Conservation (phyloP, 371 early-diverging fungal genomes). For the Rhizopus microsporus region DNA sequence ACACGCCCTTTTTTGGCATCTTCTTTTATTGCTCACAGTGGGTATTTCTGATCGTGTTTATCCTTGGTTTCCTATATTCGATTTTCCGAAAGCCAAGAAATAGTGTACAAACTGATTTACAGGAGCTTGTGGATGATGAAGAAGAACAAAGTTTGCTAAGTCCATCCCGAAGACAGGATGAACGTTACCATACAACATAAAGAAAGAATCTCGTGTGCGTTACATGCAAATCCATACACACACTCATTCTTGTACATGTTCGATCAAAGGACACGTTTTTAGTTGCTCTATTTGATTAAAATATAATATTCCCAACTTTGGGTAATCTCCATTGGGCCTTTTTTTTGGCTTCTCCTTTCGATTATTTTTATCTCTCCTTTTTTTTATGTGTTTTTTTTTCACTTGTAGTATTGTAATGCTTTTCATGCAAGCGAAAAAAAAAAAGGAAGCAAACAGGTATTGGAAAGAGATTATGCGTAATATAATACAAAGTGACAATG, state of each 20-base stretch:
- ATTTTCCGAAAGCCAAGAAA: constrained; percentile 26
- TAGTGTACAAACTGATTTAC: constrained; percentile 27
- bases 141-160: constrained; percentile 28
- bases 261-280: constrained; percentile 13
- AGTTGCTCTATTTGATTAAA: neutral
- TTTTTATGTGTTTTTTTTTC: neutral
- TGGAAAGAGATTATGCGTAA: too few relatives aligned
- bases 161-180: constrained; percentile 14
- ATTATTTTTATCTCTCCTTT: neutral
- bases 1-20: constrained; percentile 56
- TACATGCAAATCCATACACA: too few relatives aligned
- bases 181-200: constrained; percentile 9
- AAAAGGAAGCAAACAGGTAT: neutral
- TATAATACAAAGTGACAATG: too few relatives aligned
- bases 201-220: constrained; percentile 1
- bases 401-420: neutral
- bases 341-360: constrained; percentile 1
- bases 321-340: constrained; percentile 11
- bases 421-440: neutral
- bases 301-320: constrained; percentile 5
- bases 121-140: constrained; percentile 28
- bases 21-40: constrained; percentile 59
- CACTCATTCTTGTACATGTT: constrained; percentile 3
- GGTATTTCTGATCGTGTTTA: constrained; percentile 52
- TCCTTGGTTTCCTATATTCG: constrained; percentile 33